Evolutionary conservation across 2,329 filamentous ascomycete genomes (phyloP).

Genomic region (Pyrenophora graminea): DNA sequence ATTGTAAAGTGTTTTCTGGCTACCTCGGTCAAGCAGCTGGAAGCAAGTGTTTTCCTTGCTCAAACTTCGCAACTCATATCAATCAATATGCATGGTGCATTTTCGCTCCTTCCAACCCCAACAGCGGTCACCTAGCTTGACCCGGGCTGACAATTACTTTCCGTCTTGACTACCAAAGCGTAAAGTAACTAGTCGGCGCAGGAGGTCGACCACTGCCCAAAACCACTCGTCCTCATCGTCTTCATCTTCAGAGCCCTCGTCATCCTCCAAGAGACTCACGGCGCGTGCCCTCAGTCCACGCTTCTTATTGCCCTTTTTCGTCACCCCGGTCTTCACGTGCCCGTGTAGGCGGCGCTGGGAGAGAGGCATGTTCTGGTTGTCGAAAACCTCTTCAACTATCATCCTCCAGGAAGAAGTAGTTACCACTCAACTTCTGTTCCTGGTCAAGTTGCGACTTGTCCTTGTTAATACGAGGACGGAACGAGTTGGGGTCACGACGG

Average conservation of each 20-base stretch:
- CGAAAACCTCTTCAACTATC: slow-evolving; percentile 69
- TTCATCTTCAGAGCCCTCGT: slow-evolving; percentile 63
- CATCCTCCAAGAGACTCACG: slow-evolving; percentile 54
- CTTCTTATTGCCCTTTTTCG: slow-evolving; percentile 45
- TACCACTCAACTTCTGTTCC: slow-evolving; percentile 91
- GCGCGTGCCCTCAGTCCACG: slow-evolving; percentile 34
- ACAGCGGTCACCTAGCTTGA: slow-evolving; percentile 62
- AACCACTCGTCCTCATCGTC: slow-evolving; percentile 64
- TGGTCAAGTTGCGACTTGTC: slow-evolving; percentile 92
- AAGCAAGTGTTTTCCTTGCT: not conserved
- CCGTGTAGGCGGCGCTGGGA: slow-evolving; percentile 42
- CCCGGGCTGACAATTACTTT: slow-evolving; percentile 31
- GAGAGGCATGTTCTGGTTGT: slow-evolving; percentile 49
- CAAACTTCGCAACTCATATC: not conserved
- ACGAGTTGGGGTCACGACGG: slow-evolving; percentile 95
- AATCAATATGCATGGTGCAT: not conserved
- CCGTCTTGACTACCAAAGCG: not conserved
- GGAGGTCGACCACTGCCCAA: slow-evolving; percentile 67
- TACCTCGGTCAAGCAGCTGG: not conserved
- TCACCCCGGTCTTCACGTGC: slow-evolving; percentile 49
- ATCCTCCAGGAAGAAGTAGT: slow-evolving; percentile 98
- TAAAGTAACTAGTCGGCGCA: slow-evolving; percentile 46
- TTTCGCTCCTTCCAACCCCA: not conserved
- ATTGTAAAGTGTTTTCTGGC: too few species aligned
- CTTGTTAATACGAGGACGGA: slow-evolving; percentile 98